Conservation (phyloP, 768 basidiomycete species). For the Amanita polypyramis region DNA sequence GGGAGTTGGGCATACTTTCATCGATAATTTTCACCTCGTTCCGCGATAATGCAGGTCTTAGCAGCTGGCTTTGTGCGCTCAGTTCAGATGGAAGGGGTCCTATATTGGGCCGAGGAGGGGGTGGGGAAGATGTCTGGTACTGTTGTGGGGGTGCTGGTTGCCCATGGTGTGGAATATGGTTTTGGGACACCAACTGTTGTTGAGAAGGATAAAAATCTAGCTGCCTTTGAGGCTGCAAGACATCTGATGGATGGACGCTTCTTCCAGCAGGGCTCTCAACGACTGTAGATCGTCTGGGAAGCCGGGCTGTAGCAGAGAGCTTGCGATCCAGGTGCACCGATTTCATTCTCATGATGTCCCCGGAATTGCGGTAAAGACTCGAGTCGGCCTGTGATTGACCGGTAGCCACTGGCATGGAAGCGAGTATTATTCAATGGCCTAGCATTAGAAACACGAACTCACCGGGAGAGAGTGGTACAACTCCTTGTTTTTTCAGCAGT, state of each 20-base stretch:
- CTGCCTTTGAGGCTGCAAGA: constrained; percentile 34
- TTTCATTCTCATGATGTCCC: constrained; percentile 91
- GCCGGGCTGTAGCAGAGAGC: constrained; percentile 81
- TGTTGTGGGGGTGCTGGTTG: constrained; percentile 16
- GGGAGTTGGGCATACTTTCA: constrained; percentile 65
- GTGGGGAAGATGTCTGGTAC: constrained; percentile 20
- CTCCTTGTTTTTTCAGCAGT: constrained; percentile 78
- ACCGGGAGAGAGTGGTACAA: constrained; percentile 79
- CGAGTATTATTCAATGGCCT: constrained; percentile 5
- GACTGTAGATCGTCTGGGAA: constrained; percentile 91
- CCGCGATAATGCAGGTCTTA: constrained; percentile 62
- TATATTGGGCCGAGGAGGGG: constrained; percentile 25
- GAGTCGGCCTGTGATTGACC: constrained; percentile 32
- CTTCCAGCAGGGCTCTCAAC: constrained; percentile 91
- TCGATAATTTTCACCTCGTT: constrained; percentile 85
- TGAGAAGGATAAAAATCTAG: constrained; percentile 31
- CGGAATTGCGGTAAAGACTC: constrained; percentile 79
- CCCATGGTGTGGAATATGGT: constrained; percentile 24
- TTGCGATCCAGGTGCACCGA: constrained; percentile 93
- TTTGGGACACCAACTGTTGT: constrained; percentile 21
- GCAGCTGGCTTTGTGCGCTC: constrained; percentile 32
- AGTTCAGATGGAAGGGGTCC: constrained; percentile 31
- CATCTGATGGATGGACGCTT: constrained; percentile 67
- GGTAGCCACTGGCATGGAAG: constrained; percentile 15
- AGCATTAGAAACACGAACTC: neutral